Evolutionary conservation across 2,329 filamentous ascomycete genomes (phyloP).

Genomic region (Coniochaeta sp.): DNA sequence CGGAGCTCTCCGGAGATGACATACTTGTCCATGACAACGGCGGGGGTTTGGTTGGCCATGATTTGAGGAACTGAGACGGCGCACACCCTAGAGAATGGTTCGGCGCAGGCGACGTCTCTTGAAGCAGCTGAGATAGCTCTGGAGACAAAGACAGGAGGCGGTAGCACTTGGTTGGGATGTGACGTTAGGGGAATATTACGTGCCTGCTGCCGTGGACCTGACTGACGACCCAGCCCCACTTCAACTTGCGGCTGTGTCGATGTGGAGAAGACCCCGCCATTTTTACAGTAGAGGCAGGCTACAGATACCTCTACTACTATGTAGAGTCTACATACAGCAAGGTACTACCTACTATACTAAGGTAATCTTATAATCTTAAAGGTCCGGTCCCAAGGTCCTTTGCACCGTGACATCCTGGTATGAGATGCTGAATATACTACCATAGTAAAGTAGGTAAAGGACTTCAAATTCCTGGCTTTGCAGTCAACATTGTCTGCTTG

Average conservation of each 20-base stretch:
- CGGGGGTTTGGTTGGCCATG: slow-evolving; percentile 98
- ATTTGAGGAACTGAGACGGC: slow-evolving; percentile 23
- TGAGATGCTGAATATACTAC: no score
- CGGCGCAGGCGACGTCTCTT: background rate
- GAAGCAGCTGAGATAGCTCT: slow-evolving; percentile 7
- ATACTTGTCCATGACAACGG: slow-evolving; percentile 99
- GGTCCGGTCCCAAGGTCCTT: no score
- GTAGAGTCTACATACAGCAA: no score
- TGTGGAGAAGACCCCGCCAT: background rate
- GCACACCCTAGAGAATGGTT: background rate
- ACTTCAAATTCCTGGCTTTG: background rate
- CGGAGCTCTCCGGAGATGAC: slow-evolving; percentile 15
- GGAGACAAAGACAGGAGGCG: slow-evolving; percentile 1
- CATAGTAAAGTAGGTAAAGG: no score
- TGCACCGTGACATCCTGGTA: no score
- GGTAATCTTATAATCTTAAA: no score
- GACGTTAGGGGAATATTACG: background rate
- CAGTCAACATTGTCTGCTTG: background rate
- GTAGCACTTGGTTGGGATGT: background rate
- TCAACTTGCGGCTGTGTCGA: background rate
- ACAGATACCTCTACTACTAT: no score
- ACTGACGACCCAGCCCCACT: background rate
- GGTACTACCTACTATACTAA: no score
- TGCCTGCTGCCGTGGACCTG: slow-evolving; percentile 1
- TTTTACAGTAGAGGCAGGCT: no score